Evolutionary conservation across 371 early-diverging fungal species (phyloP), one percentile per base, ranked within the genome.

Genomic region (Circinella umbellata): DNA sequence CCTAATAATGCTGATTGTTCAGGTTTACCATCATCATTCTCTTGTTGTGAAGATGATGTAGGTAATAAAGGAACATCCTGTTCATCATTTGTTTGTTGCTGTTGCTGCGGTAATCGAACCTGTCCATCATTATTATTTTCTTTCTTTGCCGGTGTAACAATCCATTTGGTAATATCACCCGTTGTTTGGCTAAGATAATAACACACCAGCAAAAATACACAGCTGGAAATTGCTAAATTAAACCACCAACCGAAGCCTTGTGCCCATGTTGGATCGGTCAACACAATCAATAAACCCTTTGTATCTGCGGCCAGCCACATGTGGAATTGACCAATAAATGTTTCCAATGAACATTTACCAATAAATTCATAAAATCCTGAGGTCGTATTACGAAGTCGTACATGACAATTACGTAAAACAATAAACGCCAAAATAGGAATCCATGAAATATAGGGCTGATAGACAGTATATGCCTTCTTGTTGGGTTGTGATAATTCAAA

Each of bases 281-380:
- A 27, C 48, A 83, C 69, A 11, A 89, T 78, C 49, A 92, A 73
- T 9, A 92, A 63, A n/a, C 89, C 92, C 59, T 86, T 88, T 18
- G 92, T 92, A 69, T 93, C 93, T 13, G 84, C 89, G 4, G 90
- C 93, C 46, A 94, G 73, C 88, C 91, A 93, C 71, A 92, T 80
- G 71, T 94, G 94, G 77, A 89, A 93, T 78, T 94, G 94, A 17
- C 91, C 88, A 71, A 93, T 89, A 61, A 92, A 92, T 13, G 91
- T 91, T 72, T 94, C 94, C 17, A 94, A 74, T 6, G 90, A 90
- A 67, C 87, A 86, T 36, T 79, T 82, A 20, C 93, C 94, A 35
- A 91, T 80, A 54, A 85, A 88, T 7, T 80, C 63, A 75, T 84
- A 91, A 63, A 87, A 86, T 3, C 73, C 55, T 18, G 89, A 89